Conservation (phyloP, 2,329 filamentous ascomycete genomes). For the Aspergillus japonicus region DNA sequence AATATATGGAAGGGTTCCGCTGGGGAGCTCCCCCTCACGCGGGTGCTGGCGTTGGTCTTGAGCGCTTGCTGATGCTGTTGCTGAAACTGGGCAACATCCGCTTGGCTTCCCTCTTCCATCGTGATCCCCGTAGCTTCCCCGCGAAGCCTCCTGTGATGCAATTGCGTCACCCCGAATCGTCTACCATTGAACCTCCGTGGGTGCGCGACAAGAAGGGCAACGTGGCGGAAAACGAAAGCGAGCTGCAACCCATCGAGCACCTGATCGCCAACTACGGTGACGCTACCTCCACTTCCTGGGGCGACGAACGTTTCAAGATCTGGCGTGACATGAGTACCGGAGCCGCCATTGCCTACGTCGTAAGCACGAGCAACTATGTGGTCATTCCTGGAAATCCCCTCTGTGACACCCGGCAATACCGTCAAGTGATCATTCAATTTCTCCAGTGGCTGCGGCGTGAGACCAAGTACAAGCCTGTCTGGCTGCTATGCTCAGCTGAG, state of each 20-base stretch:
- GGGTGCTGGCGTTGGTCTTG: conserved; percentile 84
- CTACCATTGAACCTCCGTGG: conserved; percentile 72
- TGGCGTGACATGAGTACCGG: conserved; percentile 80
- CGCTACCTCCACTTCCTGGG: conserved; percentile 89
- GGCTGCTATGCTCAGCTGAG: conserved; percentile 80
- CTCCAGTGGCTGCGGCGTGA: conserved; percentile 72
- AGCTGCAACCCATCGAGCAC: conserved; percentile 74
- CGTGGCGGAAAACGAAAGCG: conserved; percentile 47
- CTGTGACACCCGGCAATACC: conserved; percentile 75
- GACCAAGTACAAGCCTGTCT: conserved; percentile 72
- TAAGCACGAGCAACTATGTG: conserved; percentile 67
- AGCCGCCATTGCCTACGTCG: conserved; percentile 80
- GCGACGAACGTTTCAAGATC: conserved; percentile 82
- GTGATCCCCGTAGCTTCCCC: conserved; percentile 84
- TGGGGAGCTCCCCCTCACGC: conserved; percentile 87
- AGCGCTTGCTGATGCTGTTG: conserved; percentile 83
- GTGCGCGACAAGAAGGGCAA: conserved; percentile 39
- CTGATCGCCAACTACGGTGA: conserved; percentile 95
- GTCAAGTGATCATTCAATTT: conserved; percentile 70
- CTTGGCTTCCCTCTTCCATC: conserved; percentile 80
- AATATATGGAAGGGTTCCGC: conserved; percentile 85
- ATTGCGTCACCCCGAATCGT: conserved; percentile 83
- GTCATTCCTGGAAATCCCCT: conserved; percentile 86
- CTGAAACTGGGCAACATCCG: conserved; percentile 86
- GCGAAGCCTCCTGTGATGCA: conserved; percentile 60